phyloP scores from a whole-genome alignment of 257 asterid species.

The Solanum appendiculatum region DNA sequence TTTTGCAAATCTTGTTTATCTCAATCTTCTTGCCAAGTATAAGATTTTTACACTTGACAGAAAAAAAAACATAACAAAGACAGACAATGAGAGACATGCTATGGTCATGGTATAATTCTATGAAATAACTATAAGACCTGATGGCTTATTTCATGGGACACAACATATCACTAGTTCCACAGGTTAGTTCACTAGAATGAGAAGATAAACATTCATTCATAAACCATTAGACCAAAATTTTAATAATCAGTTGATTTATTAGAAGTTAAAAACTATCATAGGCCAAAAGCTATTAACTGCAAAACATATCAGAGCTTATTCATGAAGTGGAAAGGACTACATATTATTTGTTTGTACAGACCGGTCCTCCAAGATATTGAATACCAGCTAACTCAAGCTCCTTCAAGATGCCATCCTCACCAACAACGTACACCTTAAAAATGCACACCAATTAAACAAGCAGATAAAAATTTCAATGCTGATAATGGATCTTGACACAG shows the following conservation, averaged over 20 bases:
- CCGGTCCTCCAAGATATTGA: constrained; percentile 93
- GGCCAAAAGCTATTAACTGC: neutral
- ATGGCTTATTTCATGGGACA: too few species aligned
- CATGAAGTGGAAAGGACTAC: neutral
- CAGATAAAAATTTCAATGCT: neutral
- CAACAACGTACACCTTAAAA: constrained; percentile 82
- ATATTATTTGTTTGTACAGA: constrained; percentile 12
- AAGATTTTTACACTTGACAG: neutral
- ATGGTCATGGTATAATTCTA: neutral
- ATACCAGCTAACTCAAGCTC: constrained; percentile 90
- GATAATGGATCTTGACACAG: neutral
- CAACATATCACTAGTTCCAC: neutral
- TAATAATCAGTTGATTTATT: neutral
- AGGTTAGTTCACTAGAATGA: neutral
- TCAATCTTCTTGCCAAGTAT: neutral
- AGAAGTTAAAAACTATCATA: neutral
- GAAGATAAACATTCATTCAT: neutral
- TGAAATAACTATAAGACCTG: too few species aligned
- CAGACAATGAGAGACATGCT: neutral
- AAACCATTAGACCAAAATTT: neutral
- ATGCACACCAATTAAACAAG: constrained; percentile 6
- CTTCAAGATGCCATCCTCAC: constrained; percentile 93
- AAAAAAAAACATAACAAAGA: neutral
- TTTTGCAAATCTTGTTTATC: neutral
- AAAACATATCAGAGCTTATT: neutral